Conservation (phyloP, 1,284 basidiomycete species). For the Macrocystidia cucumis region DNA sequence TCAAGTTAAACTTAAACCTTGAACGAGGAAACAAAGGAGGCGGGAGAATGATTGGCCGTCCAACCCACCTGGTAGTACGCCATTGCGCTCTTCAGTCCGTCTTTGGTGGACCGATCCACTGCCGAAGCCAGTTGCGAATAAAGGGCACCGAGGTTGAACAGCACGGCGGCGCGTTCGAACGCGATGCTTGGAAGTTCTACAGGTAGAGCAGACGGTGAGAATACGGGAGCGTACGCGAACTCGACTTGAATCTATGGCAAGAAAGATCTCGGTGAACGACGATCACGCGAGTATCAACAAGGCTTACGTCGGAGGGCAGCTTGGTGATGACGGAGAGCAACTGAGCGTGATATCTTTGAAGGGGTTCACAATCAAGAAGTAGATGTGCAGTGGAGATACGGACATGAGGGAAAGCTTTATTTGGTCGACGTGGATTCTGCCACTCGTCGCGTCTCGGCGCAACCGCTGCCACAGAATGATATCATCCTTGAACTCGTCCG, state of each 20-base stretch:
- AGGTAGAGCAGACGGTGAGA: slow-evolving; percentile 47
- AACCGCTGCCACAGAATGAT: slow-evolving; percentile 66
- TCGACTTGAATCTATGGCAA: slow-evolving; percentile 64
- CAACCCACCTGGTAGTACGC: slow-evolving; percentile 47
- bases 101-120: slow-evolving; percentile 63
- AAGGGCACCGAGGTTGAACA: slow-evolving; percentile 83
- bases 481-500: slow-evolving; percentile 83
- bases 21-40: too few species aligned
- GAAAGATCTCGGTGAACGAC: slow-evolving; percentile 4
- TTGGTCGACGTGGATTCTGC: slow-evolving; percentile 51
- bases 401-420: slow-evolving; percentile 41
- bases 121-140: slow-evolving; percentile 66
- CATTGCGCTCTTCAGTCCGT: slow-evolving; percentile 75
- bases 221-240: slow-evolving; percentile 72
- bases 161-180: slow-evolving; percentile 70
- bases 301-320: slow-evolving; percentile 33
- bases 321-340: slow-evolving; percentile 62
- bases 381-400: slow-evolving; percentile 18
- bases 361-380: slow-evolving; percentile 9
- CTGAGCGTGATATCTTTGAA: slow-evolving; percentile 81
- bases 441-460: slow-evolving; percentile 54
- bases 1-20: slow-evolving; percentile 4
- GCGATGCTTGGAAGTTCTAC: slow-evolving; percentile 64
- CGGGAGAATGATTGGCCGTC: too few species aligned
- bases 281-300: slow-evolving; percentile 1